Evolutionary conservation across 441 rosid genomes (phyloP), one percentile per base, ranked within the genome.

Genomic region (Monsonia emarginata): DNA sequence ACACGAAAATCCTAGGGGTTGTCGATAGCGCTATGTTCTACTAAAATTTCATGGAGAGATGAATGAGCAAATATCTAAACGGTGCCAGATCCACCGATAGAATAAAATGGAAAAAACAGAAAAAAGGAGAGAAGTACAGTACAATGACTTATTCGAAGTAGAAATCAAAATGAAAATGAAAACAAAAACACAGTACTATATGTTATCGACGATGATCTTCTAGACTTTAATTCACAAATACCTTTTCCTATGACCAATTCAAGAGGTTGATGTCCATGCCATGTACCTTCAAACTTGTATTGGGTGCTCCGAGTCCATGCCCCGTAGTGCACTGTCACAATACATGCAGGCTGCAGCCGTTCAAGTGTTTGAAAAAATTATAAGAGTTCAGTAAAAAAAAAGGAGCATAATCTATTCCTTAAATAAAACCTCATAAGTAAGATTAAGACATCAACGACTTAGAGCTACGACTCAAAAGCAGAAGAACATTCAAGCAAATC

Each of bases 181-280:
- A n/a, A n/a, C n/a, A n/a, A n/a, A n/a, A n/a, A n/a, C n/a, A n/a
- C n/a, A n/a, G n/a, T n/a, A n/a, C n/a, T n/a, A n/a, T n/a, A n/a
- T n/a, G n/a, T n/a, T n/a, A n/a, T n/a, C n/a, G n/a, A n/a, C n/a
- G n/a, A n/a, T n/a, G n/a, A n/a, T n/a, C n/a, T n/a, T n/a, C n/a
- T n/a, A n/a, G n/a, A n/a, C n/a, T n/a, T n/a, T 9, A 36, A 10
- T 36, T 8, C 14, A 36, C n/a, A 59, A 24, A 57, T 83, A 90
- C 96, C 98, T 89, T 90, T 92, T 44, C 96, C 97, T 73, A 90
- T 58, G 61, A 90, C 78, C 86, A 90, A 69, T 78, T 87, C 96
- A 76, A 85, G 62, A 2, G 94, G 97, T 42, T 83, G 94, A 66
- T 87, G 96, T 67, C 88, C 97, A 56, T 78, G 80, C 94, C 98